Evolutionary conservation across 169 alveolate genomes (phyloP).

Genomic region (Amoebophrya sp.): DNA sequence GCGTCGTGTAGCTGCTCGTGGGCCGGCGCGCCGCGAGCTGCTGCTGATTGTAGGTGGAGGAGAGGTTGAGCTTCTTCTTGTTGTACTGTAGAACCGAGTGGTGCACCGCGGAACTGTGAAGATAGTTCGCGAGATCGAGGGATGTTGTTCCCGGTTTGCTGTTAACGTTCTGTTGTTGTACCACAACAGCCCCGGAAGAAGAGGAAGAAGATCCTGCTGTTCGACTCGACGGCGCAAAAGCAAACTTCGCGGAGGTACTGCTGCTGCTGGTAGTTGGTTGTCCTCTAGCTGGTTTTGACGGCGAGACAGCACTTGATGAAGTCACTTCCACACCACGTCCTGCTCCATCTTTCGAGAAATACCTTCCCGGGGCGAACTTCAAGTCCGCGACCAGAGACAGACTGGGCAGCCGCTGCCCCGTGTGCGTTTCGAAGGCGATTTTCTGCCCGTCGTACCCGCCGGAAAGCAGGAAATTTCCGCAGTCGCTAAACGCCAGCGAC

Average conservation of each 20-base stretch:
- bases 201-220: no score
- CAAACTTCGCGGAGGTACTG: no score
- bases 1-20: background rate
- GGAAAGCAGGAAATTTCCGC: background rate
- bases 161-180: no score
- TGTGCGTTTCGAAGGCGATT: background rate
- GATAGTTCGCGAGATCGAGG: background rate
- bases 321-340: no score
- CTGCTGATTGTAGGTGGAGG: background rate
- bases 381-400: background rate
- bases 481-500: background rate
- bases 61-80: background rate
- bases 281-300: no score
- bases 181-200: no score
- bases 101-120: background rate
- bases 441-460: background rate
- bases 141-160: no score
- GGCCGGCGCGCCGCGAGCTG: background rate
- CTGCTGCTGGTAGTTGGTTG: no score
- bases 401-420: constrained; percentile 1
- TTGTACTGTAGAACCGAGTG: background rate
- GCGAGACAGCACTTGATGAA: no score
- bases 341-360: no score
- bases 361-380: background rate
- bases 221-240: no score